These are phyloP conservation scores for Nowakowskiella sp. DNA, from an alignment of 192 early-diverging fungal genomes.

Conservation along the genomic window DNA sequence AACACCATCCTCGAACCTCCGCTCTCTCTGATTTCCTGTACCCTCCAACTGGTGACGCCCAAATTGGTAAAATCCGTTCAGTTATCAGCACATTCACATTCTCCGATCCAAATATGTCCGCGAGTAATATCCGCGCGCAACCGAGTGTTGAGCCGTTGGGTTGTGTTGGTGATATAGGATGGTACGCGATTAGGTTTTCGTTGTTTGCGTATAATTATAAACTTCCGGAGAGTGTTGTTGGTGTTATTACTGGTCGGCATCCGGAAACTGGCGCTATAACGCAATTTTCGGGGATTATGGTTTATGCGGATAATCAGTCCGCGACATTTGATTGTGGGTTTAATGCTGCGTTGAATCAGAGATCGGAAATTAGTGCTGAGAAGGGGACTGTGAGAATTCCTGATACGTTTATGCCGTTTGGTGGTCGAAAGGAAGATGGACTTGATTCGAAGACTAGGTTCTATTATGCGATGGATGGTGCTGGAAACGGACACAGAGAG, in stretches of 20 bases:
- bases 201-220: constrained; percentile 13
- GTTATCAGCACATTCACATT: constrained; percentile 13
- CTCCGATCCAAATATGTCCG: not conserved
- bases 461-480: not conserved
- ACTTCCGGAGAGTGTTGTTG: constrained; percentile 8
- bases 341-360: not conserved
- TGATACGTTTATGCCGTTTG: not conserved
- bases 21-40: constrained; percentile 4
- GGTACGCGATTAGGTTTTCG: constrained; percentile 14
- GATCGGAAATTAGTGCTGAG: not conserved
- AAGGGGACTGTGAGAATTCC: not conserved
- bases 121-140: constrained; percentile 5
- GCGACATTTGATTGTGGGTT: not conserved
- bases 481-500: not conserved
- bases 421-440: not conserved
- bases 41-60: not conserved
- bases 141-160: constrained; percentile 12
- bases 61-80: constrained; percentile 10
- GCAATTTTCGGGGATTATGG: not conserved
- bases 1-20: constrained; percentile 17
- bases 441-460: not conserved
- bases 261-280: not conserved
- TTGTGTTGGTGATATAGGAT: constrained; percentile 12
- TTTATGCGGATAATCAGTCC: not conserved
- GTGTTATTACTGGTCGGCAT: not conserved